Base-by-base conservation (phyloP, 1,284 basidiomycete genomes). In the Pseudozyma sp. region DNA sequence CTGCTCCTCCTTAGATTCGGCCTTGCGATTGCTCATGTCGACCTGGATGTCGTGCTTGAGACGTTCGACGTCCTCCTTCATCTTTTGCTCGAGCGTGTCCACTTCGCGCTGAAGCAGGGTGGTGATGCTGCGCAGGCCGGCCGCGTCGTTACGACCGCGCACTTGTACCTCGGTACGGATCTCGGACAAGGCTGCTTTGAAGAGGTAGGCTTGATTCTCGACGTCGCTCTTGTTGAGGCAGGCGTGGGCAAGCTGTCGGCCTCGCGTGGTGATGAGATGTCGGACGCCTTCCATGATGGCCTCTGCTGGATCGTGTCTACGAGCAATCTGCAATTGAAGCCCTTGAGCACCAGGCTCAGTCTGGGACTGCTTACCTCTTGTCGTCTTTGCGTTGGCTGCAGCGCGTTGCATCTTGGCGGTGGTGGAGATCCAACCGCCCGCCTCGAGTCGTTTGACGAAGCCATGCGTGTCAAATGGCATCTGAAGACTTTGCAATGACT, bases 31-130 rank as follows among this genome's bases (percentile, higher is more conserved):
- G 83, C 97, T 94, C 78, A 98, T 88, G 64, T 99, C 96, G 88
- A 99, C 94, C 84, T 98, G 94, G 62, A 96, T 92, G 80, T 98
- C 94, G 81, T 97, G 94, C 85, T 94, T 94, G 79, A 99, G 87
- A 39, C 89, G 91, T 29, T 89, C 90, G 44, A 99, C 87, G 79
- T 97, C 94, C 84, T 97, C 94, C 85, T 96, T 96, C 90, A 99
- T 92, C 85, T 92, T 94, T 55, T 92, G 91, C 78, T 92, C 90
- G 34, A 98, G 85, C 4, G 88, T 87, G 81, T 99, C 96, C 11
- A 96, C 91, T 58, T 99, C 97, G 68, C 94, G 88, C 70, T 94
- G 89, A 16, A 97, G 88, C 0, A 91, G 89, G 13, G 90, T 87
- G 2, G 91, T 90, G 54, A 92, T 88, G 2, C 92, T 88, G 24